These are phyloP conservation scores for Myxozyma monticola DNA, from an alignment of 805 yeast genomes.

Conservation along the genomic window DNA sequence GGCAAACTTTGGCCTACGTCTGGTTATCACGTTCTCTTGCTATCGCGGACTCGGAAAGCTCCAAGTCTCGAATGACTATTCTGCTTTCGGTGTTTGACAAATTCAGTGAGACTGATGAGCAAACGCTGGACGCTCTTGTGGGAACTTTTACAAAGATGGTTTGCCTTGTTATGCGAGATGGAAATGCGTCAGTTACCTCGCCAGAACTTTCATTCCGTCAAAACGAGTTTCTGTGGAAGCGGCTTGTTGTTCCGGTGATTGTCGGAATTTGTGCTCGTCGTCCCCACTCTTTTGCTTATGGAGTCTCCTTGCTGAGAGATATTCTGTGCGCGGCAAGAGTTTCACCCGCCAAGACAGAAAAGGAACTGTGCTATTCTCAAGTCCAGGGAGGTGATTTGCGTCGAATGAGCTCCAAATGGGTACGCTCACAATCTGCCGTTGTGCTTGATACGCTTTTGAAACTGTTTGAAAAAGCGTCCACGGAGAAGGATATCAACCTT, in stretches of 20 bases:
- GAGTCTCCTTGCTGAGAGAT: not conserved
- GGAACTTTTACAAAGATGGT: conserved; percentile 8
- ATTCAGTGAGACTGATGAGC: conserved; percentile 3
- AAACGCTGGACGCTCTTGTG: conserved; percentile 7
- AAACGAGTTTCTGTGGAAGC: conserved; percentile 15
- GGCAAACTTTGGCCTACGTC: conserved; percentile 21
- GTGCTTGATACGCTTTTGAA: conserved; percentile 9
- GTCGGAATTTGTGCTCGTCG: conserved; percentile 12
- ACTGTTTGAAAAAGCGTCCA: conserved; percentile 9
- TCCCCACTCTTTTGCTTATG: not conserved
- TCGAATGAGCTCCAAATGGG: conserved; percentile 20
- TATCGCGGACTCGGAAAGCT: not conserved
- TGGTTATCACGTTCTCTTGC: conserved; percentile 12
- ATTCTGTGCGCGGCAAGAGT: conserved; percentile 7
- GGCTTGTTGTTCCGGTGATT: conserved; percentile 16
- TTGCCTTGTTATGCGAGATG: conserved; percentile 8
- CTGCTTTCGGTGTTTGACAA: conserved; percentile 12
- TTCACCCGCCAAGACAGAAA: conserved; percentile 1
- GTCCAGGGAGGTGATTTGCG: conserved; percentile 14
- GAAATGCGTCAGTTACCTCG: not conserved
- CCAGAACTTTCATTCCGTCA: conserved; percentile 4
- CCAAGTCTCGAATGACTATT: conserved; percentile 8
- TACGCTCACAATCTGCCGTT: conserved; percentile 5
- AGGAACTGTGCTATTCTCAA: conserved; percentile 14
- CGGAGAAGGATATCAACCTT: not conserved